Conservation (phyloP, 2,329 filamentous ascomycete species). For the Curvularia eragrostidis region DNA sequence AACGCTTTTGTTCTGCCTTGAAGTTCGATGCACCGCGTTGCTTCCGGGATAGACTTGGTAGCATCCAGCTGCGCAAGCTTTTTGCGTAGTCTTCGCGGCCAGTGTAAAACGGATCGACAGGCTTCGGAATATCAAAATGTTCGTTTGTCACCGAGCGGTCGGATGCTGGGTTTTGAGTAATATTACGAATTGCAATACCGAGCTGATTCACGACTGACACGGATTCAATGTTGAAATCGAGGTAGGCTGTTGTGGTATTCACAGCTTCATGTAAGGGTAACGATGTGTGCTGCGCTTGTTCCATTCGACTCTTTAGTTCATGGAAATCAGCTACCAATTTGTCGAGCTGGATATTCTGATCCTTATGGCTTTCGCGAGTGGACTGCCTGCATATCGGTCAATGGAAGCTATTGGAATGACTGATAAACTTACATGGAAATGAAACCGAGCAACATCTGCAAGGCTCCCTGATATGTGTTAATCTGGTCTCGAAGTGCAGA, state of each 20-base stretch:
- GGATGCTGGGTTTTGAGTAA: neutral
- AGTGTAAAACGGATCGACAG: slow-evolving; percentile 9
- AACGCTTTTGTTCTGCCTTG: slow-evolving; percentile 14
- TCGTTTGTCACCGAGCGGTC: neutral
- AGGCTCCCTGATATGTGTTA: slow-evolving; percentile 5
- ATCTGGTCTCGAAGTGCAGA: slow-evolving; percentile 9
- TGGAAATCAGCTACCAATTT: neutral
- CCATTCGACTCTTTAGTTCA: slow-evolving; percentile 1
- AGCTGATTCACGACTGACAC: slow-evolving; percentile 2
- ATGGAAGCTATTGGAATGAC: neutral
- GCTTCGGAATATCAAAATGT: slow-evolving; percentile 10
- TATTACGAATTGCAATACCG: neutral
- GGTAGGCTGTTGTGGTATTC: neutral
- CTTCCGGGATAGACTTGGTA: neutral
- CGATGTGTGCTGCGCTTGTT: neutral
- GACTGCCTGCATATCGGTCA: slow-evolving; percentile 5
- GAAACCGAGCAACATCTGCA: slow-evolving; percentile 5
- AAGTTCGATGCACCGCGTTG: neutral
- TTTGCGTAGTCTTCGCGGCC: slow-evolving; percentile 3
- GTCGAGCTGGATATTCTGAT: slow-evolving; percentile 3
- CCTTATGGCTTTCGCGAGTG: neutral
- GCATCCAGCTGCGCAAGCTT: neutral
- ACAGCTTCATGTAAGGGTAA: slow-evolving; percentile 1
- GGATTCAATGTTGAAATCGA: slow-evolving; percentile 3
- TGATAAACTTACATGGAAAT: slow-evolving; percentile 3